phyloP scores from a whole-genome alignment of 2,329 filamentous ascomycete genomes.

The Aspergillus thermomutatus region DNA sequence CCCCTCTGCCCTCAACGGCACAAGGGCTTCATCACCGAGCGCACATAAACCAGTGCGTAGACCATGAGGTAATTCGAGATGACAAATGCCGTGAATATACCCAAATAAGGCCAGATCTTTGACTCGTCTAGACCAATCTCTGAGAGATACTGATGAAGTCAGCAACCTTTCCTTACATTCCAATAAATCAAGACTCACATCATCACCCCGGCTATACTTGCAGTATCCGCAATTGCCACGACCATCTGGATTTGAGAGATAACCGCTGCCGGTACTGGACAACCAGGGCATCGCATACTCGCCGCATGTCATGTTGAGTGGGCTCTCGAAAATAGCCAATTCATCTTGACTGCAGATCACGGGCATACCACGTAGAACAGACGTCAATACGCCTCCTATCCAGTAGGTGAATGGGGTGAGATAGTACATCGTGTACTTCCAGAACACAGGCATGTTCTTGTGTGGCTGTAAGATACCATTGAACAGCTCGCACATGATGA shows the following conservation, averaged over 20 bases:
- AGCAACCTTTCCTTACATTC: background rate
- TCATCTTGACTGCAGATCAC: conserved; percentile 64
- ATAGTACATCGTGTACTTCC: conserved; percentile 76
- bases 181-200: conserved; percentile 21
- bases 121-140: conserved; percentile 28
- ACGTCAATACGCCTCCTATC: conserved; percentile 74
- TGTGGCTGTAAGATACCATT: conserved; percentile 81
- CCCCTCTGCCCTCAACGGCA: conserved; percentile 16
- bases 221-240: conserved; percentile 73
- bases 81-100: conserved; percentile 33
- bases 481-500: conserved; percentile 80
- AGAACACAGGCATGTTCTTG: conserved; percentile 72
- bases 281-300: conserved; percentile 73
- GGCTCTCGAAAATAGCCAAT: conserved; percentile 65
- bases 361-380: conserved; percentile 63
- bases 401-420: conserved; percentile 83
- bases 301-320: conserved; percentile 63
- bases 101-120: conserved; percentile 35
- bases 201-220: conserved; percentile 55
- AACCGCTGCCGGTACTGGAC: conserved; percentile 61
- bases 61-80: conserved; percentile 35
- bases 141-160: conserved; percentile 25
- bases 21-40: conserved; percentile 30
- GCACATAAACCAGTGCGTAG: conserved; percentile 32
- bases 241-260: conserved; percentile 60